Conservation (phyloP, 1,284 basidiomycete genomes). For the Sparassis latifolia region DNA sequence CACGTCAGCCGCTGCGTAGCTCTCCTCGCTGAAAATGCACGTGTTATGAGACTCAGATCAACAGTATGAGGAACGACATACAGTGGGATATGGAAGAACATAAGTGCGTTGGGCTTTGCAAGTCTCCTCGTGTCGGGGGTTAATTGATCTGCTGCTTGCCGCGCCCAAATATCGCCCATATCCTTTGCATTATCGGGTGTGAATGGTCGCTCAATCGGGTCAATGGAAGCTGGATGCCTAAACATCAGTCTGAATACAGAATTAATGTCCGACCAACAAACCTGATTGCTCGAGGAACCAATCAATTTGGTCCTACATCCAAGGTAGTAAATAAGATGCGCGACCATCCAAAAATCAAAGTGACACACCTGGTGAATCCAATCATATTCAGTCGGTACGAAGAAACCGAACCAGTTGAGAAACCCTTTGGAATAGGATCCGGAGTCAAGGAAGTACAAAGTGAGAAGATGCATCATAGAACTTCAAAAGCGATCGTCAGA, state of each 20-base stretch:
- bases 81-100: constrained; percentile 95
- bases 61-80: constrained; percentile 36
- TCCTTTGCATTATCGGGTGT: constrained; percentile 68
- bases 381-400: constrained; percentile 69
- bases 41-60: constrained; percentile 5
- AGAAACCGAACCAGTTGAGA: constrained; percentile 53
- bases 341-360: background rate
- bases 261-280: constrained; percentile 50
- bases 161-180: constrained; percentile 55
- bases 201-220: constrained; percentile 76
- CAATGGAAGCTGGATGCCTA: constrained; percentile 32
- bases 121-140: constrained; percentile 49
- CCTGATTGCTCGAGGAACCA: constrained; percentile 43
- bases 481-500: constrained; percentile 29
- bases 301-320: too few relatives aligned
- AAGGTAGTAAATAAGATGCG: background rate
- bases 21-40: constrained; percentile 36
- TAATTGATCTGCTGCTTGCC: constrained; percentile 44
- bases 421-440: constrained; percentile 65
- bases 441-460: constrained; percentile 91
- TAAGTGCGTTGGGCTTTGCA: constrained; percentile 86
- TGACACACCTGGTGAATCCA: constrained; percentile 60
- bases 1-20: constrained; percentile 51
- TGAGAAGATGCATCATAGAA: constrained; percentile 82
- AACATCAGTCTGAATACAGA: background rate